Conservation (phyloP, 2,329 filamentous ascomycete genomes). For the Parafenestella ontariensis region DNA sequence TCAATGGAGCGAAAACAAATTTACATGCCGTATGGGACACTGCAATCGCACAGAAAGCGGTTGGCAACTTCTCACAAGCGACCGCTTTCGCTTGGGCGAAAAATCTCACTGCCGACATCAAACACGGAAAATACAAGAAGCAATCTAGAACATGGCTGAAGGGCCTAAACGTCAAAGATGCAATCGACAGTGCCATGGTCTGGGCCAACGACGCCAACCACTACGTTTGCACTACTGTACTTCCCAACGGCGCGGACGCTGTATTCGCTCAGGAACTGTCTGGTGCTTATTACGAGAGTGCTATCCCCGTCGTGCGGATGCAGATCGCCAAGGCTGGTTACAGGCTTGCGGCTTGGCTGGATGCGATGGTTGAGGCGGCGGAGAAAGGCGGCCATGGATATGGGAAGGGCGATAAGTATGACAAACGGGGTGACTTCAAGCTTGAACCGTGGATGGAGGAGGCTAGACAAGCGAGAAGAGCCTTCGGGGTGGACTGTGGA, state of each 20-base stretch:
- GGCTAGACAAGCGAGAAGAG: constrained; percentile 33
- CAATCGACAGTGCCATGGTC: constrained; percentile 45
- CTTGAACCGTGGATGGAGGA: constrained; percentile 39
- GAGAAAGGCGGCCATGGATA: constrained; percentile 16
- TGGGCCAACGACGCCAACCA: constrained; percentile 55
- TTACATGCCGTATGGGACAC: constrained; percentile 56
- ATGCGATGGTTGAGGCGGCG: constrained; percentile 33
- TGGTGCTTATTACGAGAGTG: constrained; percentile 45
- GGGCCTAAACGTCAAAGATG: constrained; percentile 47
- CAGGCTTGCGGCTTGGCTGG: constrained; percentile 41
- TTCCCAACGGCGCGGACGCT: constrained; percentile 48
- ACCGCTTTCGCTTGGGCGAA: constrained; percentile 50
- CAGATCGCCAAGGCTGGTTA: constrained; percentile 54
- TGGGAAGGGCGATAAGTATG: constrained; percentile 10
- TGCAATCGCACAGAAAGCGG: constrained; percentile 52
- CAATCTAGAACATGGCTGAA: constrained; percentile 44
- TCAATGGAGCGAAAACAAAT: constrained; percentile 51
- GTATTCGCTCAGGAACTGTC: constrained; percentile 49
- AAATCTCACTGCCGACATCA: constrained; percentile 47
- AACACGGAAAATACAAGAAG: constrained; percentile 48
- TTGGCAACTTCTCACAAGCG: constrained; percentile 48
- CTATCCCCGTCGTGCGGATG: constrained; percentile 49
- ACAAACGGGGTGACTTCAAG: constrained; percentile 18
- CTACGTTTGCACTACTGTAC: constrained; percentile 52
- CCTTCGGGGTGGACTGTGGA: constrained; percentile 39